These are phyloP conservation scores for Echria macrotheca DNA, from an alignment of 495 filamentous ascomycete species.

Conservation along the genomic window DNA sequence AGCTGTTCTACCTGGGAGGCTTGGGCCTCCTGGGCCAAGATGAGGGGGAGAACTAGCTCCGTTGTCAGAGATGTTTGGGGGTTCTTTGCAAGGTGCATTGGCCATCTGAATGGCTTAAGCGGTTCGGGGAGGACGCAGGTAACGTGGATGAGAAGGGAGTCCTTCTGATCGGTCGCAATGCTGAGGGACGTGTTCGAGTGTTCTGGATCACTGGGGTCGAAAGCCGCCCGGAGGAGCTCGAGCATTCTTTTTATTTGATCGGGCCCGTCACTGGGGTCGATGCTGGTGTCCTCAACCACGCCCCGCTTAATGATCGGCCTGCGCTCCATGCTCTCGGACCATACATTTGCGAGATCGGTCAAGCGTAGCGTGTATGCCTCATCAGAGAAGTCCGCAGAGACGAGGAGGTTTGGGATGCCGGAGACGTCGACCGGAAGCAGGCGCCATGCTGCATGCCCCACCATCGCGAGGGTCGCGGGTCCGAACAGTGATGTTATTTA, in stretches of 20 bases:
- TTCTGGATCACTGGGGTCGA: conserved; percentile 39
- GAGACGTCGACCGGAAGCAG: conserved; percentile 28
- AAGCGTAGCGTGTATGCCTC: conserved; percentile 67
- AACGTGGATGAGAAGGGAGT: conserved; percentile 51
- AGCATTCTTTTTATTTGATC: conserved; percentile 69
- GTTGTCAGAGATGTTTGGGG: conserved; percentile 49
- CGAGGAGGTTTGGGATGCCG: conserved; percentile 38
- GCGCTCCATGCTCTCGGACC: conserved; percentile 66
- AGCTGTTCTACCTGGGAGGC: conserved; percentile 50
- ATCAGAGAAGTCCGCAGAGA: conserved; percentile 32
- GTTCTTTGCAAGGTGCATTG: conserved; percentile 51
- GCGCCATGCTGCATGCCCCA: conserved; percentile 25
- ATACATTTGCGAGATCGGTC: conserved; percentile 82
- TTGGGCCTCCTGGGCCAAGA: conserved; percentile 51
- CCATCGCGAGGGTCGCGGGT: conserved; percentile 17
- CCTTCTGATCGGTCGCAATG: conserved; percentile 25
- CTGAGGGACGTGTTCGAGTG: conserved; percentile 34
- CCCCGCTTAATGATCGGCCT: conserved; percentile 61
- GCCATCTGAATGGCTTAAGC: conserved; percentile 66
- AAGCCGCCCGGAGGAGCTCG: conserved; percentile 60
- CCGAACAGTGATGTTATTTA: neutral
- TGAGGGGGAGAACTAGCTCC: conserved; percentile 63
- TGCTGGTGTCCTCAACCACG: conserved; percentile 61
- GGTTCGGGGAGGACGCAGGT: conserved; percentile 61
- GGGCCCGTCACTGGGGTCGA: conserved; percentile 76